phyloP scores from a whole-genome alignment of 2,329 filamentous ascomycete species.

The Metarhizium brunneum region DNA sequence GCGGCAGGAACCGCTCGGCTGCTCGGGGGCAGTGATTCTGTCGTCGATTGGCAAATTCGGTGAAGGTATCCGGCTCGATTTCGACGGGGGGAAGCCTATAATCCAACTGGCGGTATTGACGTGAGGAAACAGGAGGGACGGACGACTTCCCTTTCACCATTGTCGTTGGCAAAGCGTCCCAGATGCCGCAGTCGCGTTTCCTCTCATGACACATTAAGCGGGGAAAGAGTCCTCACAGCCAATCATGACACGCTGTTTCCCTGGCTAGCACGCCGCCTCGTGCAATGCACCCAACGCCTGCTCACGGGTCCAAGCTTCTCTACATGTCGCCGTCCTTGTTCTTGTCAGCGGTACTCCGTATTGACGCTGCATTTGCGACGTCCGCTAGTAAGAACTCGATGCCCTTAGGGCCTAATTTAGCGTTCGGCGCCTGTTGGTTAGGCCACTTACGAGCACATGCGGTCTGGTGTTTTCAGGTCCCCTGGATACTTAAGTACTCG shows the following conservation, averaged over 20 bases:
- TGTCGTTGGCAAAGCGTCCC: constrained; percentile 9
- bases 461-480: too few species aligned
- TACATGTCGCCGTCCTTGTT: neutral
- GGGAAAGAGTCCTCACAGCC: constrained; percentile 17
- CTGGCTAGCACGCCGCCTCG: constrained; percentile 8
- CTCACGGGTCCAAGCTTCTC: constrained; percentile 9
- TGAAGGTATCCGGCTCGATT: neutral
- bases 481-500: too few species aligned
- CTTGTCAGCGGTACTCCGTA: too few species aligned
- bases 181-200: constrained; percentile 15
- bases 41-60: constrained; percentile 3
- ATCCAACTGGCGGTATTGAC: neutral
- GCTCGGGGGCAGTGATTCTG: neutral
- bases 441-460: too few species aligned
- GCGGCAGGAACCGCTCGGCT: constrained; percentile 3
- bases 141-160: constrained; percentile 2
- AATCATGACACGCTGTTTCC: constrained; percentile 18
- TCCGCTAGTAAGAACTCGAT: neutral
- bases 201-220: constrained; percentile 31
- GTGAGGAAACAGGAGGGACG: neutral
- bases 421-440: neutral
- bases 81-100: neutral
- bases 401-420: neutral
- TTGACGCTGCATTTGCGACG: neutral
- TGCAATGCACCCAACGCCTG: constrained; percentile 7